Evolutionary conservation across 495 filamentous ascomycete species (phyloP).

Genomic region (Hyaloscypha hepaticicola): DNA sequence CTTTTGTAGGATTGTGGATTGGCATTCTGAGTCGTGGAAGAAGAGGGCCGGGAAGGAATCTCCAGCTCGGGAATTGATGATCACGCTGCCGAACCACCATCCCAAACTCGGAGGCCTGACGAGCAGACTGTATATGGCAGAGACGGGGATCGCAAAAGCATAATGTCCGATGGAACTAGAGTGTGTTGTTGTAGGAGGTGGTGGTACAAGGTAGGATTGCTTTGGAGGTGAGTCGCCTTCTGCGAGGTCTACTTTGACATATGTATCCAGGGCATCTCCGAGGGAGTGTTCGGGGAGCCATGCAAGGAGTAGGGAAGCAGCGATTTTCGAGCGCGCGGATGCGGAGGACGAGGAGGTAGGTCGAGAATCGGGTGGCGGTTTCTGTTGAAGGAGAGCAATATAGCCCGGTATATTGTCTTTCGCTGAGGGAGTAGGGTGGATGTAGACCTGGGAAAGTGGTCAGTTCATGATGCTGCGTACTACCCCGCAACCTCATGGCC

Average conservation of each 20-base stretch:
- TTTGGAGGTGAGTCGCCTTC: conserved; percentile 77
- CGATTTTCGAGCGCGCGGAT: conserved; percentile 35
- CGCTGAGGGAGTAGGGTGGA: conserved; percentile 91
- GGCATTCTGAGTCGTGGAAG: conserved; percentile 96
- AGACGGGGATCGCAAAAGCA: conserved; percentile 88
- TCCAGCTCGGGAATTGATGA: conserved; percentile 86
- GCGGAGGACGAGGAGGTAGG: conserved; percentile 54
- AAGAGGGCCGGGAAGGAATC: conserved; percentile 94
- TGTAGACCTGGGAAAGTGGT: conserved; percentile 68
- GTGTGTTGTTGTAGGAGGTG: conserved; percentile 77
- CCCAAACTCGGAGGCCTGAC: conserved; percentile 90
- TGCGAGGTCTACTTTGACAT: conserved; percentile 90
- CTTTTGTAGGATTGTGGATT: conserved; percentile 91
- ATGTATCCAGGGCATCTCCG: conserved; percentile 80
- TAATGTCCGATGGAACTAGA: conserved; percentile 74
- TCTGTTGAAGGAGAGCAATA: conserved; percentile 91
- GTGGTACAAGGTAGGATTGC: conserved; percentile 87
- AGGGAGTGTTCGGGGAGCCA: conserved; percentile 93
- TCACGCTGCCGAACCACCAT: conserved; percentile 96
- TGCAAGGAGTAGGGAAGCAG: conserved; percentile 72
- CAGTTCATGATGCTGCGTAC: conserved; percentile 19
- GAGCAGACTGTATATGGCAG: conserved; percentile 84
- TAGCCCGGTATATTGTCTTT: conserved; percentile 98
- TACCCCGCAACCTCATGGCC: conserved; percentile 11
- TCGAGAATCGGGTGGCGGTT: conserved; percentile 48